A percentile compares a stretch with the other conserved stretches of the same genome.
Evolutionary conservation across 768 basidiomycete species (phyloP).

Genomic region (Suillus decipiens): DNA sequence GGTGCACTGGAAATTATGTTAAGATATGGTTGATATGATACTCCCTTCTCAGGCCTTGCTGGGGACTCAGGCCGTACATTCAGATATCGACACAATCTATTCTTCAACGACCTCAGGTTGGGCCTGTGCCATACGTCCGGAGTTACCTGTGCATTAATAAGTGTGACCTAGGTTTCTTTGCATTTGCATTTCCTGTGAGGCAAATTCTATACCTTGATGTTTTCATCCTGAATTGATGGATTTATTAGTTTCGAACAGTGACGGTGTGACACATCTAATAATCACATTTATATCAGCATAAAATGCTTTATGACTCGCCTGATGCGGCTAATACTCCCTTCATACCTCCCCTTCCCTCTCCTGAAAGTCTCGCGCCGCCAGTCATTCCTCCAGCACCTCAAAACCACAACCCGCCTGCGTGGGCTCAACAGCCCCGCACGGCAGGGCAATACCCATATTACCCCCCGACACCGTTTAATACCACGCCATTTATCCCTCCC

Average conservation of each 20-base stretch:
- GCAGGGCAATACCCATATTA: slow-evolving; percentile 42
- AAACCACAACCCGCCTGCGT: slow-evolving; percentile 30
- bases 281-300: slow-evolving; percentile 25
- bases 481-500: slow-evolving; percentile 40
- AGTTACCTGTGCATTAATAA: slow-evolving; percentile 19
- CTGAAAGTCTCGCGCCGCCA: slow-evolving; percentile 35
- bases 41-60: slow-evolving; percentile 11
- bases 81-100: slow-evolving; percentile 5
- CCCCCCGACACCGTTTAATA: slow-evolving; percentile 39
- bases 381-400: slow-evolving; percentile 33
- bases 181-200: slow-evolving; percentile 20
- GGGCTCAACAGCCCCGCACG: slow-evolving; percentile 36
- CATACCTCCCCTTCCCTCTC: slow-evolving; percentile 41
- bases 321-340: slow-evolving; percentile 38
- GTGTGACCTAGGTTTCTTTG: slow-evolving; percentile 4
- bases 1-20: neutral
- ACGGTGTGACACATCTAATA: slow-evolving; percentile 25
- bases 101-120: slow-evolving; percentile 6
- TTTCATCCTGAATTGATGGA: slow-evolving; percentile 13
- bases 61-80: slow-evolving; percentile 10
- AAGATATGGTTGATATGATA: neutral
- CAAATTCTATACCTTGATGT: slow-evolving; percentile 6
- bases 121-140: slow-evolving; percentile 12
- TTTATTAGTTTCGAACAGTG: slow-evolving; percentile 16
- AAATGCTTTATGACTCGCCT: slow-evolving; percentile 32